Conservation (phyloP, 305 asterid genomes). For the Fraxinus ornus region DNA sequence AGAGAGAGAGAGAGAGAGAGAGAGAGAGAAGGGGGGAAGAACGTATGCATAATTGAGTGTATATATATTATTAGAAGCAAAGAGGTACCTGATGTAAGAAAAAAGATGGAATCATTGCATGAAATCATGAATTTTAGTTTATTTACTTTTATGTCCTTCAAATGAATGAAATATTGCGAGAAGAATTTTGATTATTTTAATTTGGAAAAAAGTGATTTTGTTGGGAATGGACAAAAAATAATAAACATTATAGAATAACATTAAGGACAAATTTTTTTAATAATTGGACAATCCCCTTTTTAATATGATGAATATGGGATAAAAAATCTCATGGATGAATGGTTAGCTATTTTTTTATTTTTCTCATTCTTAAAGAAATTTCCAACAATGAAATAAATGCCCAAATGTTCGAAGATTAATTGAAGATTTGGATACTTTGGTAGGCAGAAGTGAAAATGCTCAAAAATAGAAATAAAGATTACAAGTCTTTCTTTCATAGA, state of each 20-base stretch:
- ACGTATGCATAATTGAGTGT: constrained; percentile 17
- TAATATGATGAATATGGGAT: neutral
- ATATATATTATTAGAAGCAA: neutral
- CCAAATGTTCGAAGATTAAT: neutral
- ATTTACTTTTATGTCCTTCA: constrained; percentile 16
- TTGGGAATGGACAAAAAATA: neutral
- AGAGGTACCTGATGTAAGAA: constrained; percentile 23
- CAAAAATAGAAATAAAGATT: neutral
- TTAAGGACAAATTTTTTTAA: neutral
- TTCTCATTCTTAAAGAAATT: neutral
- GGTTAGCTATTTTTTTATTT: neutral
- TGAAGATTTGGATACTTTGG: neutral
- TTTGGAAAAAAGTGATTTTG: neutral
- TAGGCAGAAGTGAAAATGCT: neutral
- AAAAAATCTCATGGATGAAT: neutral
- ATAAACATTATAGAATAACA: too few species aligned
- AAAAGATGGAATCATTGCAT: constrained; percentile 42
- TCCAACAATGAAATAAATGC: neutral
- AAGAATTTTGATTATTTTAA: neutral
- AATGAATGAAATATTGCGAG: neutral
- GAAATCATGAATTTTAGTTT: constrained; percentile 24
- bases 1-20: constrained; percentile 16
- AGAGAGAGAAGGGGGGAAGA: constrained; percentile 27
- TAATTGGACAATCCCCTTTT: neutral
- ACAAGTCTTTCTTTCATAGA: neutral